Conservation (phyloP, 768 basidiomycete genomes). For the Heimioporus sp. region DNA sequence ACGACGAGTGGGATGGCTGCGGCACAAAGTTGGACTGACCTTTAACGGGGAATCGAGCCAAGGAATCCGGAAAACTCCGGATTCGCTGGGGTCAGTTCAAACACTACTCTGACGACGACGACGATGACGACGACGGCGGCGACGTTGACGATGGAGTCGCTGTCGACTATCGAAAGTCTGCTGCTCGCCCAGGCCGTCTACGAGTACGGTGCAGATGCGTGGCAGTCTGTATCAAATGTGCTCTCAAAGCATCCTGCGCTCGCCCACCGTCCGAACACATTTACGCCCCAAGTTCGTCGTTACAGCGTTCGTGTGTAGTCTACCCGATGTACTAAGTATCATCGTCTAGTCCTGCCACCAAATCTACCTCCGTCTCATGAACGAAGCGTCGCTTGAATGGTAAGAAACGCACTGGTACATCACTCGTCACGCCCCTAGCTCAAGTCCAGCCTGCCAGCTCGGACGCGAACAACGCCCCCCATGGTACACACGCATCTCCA, state of each 20-base stretch:
- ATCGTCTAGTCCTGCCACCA: constrained; percentile 57
- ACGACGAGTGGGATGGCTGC: constrained; percentile 21
- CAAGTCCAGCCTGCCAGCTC: constrained; percentile 31
- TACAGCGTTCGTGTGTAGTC: constrained; percentile 9
- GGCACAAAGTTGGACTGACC: constrained; percentile 4
- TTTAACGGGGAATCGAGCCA: constrained; percentile 22
- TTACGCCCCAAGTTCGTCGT: constrained; percentile 58
- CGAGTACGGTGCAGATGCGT: constrained; percentile 69
- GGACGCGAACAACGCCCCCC: constrained; percentile 50
- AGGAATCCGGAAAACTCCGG: constrained; percentile 18
- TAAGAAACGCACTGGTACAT: constrained; percentile 32
- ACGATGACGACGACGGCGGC: not conserved
- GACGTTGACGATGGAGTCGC: constrained; percentile 14
- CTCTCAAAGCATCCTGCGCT: constrained; percentile 73
- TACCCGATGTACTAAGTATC: constrained; percentile 15
- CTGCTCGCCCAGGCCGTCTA: constrained; percentile 85
- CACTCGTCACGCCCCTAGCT: constrained; percentile 4
- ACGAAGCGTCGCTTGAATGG: constrained; percentile 63
- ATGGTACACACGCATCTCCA: constrained; percentile 38
- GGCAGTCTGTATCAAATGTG: constrained; percentile 64
- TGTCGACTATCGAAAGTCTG: constrained; percentile 61
- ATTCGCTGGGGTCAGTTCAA: constrained; percentile 7
- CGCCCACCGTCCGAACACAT: constrained; percentile 56
- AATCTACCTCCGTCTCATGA: constrained; percentile 68
- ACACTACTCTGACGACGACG: no score